Evolutionary conservation across 2,329 filamentous ascomycete species (phyloP), one percentile per base, ranked within the genome.

Genomic region (Chalara sp.): DNA sequence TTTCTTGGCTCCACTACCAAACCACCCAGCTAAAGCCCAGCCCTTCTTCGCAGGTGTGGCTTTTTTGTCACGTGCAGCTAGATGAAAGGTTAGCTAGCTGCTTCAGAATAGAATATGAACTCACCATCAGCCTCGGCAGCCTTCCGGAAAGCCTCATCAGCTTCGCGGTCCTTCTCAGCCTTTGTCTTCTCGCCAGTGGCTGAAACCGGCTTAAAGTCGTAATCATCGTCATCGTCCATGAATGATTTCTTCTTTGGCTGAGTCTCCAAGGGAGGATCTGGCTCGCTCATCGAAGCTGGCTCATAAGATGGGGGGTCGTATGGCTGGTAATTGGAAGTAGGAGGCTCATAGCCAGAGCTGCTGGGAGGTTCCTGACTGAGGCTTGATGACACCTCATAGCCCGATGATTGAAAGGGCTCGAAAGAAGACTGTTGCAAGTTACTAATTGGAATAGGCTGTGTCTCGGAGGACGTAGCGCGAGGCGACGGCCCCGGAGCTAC

Each of bases 11-110:
- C 59, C 56, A 61, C 86, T 86, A 58, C 82, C 81, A 55, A 95
- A 95, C 90, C 91, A 96, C 47, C 89, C 84, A 32, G 81, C 79
- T 51, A 96, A 86, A 66, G 84, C 87, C 83, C 91, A 95, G 32
- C 87, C 84, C 58, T 82, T 81, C 69, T 83, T 86, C 54, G 74
- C 71, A 35, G 70, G 69, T 53, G 73, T 72, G 48, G 71, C 68
- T 52, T 78, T 74, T 54, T 73, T 75, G 44, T 74, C 79, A 51
- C 79, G 80, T 72, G 86, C 82, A 21, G 83, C 83, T 85, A 32
- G 30, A 11, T 11, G 28, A 21, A 21, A 10, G 3, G 10, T 45
- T 45, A 45, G 40, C 47, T 45, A 53, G 37, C n/a, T 12, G 28
- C 30, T n/a, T 58, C 21, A 56, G 46, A 37, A 37, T 63, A 58